Evolutionary conservation across 2,329 filamentous ascomycete species (phyloP).

Genomic region (Cladosporium sp.): DNA sequence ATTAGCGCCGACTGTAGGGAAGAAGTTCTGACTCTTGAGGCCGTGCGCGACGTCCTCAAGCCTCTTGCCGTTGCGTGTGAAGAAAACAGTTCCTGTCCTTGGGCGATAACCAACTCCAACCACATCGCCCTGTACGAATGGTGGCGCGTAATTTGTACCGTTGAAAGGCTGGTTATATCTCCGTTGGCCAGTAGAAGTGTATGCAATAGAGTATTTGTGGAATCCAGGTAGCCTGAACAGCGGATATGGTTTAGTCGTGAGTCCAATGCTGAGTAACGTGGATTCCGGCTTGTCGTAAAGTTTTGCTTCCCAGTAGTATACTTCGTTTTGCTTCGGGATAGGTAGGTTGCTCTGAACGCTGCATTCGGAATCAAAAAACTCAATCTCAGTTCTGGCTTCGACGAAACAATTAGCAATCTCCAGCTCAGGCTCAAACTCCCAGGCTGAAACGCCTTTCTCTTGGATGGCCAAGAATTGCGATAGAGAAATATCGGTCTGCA

Average conservation of each 20-base stretch:
- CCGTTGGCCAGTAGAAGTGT: constrained; percentile 81
- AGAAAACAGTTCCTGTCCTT: constrained; percentile 92
- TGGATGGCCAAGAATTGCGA: constrained; percentile 98
- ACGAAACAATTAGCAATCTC: constrained; percentile 99
- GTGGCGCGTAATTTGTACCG: constrained; percentile 75
- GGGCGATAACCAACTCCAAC: constrained; percentile 94
- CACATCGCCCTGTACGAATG: constrained; percentile 89
- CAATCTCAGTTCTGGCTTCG: constrained; percentile 92
- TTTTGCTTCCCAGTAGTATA: constrained; percentile 99
- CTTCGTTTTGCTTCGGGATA: constrained; percentile 97
- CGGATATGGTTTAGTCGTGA: constrained; percentile 96
- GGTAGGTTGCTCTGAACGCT: constrained; percentile 96
- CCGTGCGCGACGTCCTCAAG: constrained; percentile 92
- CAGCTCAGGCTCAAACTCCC: constrained; percentile 98
- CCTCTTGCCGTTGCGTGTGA: constrained; percentile 97
- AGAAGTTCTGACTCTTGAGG: constrained; percentile 93
- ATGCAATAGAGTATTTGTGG: constrained; percentile 90
- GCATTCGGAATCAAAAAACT: constrained; percentile 98
- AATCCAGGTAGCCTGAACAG: constrained; percentile 90
- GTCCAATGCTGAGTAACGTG: constrained; percentile 84
- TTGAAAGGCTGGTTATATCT: constrained; percentile 91
- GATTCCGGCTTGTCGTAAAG: constrained; percentile 95
- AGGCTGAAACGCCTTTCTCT: constrained; percentile 98
- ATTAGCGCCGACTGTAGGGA: constrained; percentile 94
- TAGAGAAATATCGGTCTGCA: constrained; percentile 94